Percentiles rank a stretch among this genome's conserved stretches.
phyloP scores from a whole-genome alignment of 768 basidiomycete genomes.

The Phylloporus rhodoxanthus region DNA sequence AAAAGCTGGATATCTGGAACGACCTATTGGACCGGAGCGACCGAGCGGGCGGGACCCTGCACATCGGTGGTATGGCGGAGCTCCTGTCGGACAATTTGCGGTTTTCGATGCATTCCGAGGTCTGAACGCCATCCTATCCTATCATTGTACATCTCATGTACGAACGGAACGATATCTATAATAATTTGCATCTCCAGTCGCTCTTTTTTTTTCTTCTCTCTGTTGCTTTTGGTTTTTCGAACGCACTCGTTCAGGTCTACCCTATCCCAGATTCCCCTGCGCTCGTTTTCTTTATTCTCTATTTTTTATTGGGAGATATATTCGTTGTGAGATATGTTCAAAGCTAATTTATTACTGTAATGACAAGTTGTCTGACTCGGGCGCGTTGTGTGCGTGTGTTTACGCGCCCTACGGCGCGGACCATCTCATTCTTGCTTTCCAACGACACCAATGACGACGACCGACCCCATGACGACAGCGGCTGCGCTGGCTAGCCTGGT shows the following conservation, averaged over 20 bases:
- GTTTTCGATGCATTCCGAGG: conserved; percentile 31
- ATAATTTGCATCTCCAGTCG: background rate
- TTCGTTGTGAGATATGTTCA: background rate
- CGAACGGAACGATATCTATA: background rate
- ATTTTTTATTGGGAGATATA: background rate
- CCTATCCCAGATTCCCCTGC: background rate
- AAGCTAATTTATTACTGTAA: background rate
- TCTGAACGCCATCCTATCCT: background rate
- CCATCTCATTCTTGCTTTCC: too few relatives aligned
- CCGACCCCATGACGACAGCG: conserved; percentile 17
- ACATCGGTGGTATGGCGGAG: conserved; percentile 35
- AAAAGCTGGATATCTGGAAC: conserved; percentile 70
- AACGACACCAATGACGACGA: background rate
- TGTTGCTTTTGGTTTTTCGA: background rate
- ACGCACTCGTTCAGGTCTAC: background rate
- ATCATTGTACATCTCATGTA: conserved; percentile 1
- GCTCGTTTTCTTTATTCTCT: background rate
- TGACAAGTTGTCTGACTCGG: background rate
- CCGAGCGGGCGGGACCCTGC: conserved; percentile 68
- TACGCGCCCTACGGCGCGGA: conserved; percentile 13
- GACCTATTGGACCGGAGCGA: conserved; percentile 61
- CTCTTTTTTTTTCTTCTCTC: background rate
- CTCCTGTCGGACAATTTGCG: conserved; percentile 41
- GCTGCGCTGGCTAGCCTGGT: conserved; percentile 33
- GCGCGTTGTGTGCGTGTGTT: conserved; percentile 26